A percentile compares a stretch with the other conserved stretches of the same genome.
These are phyloP conservation scores for Psidium friedrichsthalianum DNA, from an alignment of 345 rosid genomes.

Conservation along the genomic window DNA sequence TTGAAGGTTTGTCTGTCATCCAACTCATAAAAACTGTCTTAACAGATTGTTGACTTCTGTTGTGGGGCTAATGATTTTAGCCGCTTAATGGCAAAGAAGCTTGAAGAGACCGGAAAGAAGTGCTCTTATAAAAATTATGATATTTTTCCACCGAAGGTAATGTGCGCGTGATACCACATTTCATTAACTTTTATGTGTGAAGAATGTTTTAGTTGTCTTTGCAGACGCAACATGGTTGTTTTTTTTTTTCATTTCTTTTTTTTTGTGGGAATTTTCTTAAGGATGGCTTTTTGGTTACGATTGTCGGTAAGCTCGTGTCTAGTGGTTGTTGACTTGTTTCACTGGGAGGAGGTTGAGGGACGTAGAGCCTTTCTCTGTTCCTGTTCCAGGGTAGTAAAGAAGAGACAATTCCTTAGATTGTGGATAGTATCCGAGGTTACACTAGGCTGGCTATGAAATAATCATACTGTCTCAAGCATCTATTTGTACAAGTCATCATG, in stretches of 20 bases:
- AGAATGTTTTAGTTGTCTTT: not conserved
- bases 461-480: not conserved
- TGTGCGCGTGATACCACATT: not conserved
- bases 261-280: not conserved
- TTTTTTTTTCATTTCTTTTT: not conserved
- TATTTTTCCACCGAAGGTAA: conserved; percentile 66
- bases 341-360: not conserved
- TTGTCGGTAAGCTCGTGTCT: not conserved
- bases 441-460: not conserved
- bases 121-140: conserved; percentile 82
- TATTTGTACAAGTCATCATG: not conserved
- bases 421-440: not conserved
- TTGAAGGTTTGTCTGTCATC: not conserved
- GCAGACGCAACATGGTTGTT: not conserved
- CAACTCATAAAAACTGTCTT: not conserved
- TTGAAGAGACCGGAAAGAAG: conserved; percentile 72
- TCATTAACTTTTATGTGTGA: not conserved
- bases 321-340: not conserved
- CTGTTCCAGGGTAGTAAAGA: not conserved
- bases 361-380: not conserved
- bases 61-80: conserved; percentile 98
- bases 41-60: conserved; percentile 89
- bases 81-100: conserved; percentile 62
- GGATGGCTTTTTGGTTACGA: not conserved
- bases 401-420: not conserved